Evolutionary conservation across 306 rosid species (phyloP), one percentile per base, ranked within the genome.

Genomic region (Sphenostylis stenocarpa): DNA sequence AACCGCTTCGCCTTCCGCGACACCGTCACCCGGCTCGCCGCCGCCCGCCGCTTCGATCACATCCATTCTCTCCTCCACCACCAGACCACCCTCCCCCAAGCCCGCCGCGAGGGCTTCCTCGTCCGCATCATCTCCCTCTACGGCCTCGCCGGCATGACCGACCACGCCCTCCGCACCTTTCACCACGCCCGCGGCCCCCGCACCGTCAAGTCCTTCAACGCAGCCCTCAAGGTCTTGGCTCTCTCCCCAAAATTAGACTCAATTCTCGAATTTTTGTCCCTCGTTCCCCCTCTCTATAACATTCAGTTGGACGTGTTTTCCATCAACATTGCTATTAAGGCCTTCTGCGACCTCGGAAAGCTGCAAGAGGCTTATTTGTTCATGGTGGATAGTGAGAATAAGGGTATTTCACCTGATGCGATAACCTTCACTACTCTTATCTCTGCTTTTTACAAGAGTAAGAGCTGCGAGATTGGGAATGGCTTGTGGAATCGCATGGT

Each of bases 401-500:
- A 71, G 63, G 91, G 93, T 26, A 78, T 90, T 76, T n/a, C 13
- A 26, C 95, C 93, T 0, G 97, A 92, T 86, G 85, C 83, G 52
- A 43, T 92, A 43, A 90, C 97, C 1, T 92, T 87, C 53, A 92
- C 97, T 0, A 90, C 96, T 16, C 89, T 90, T 31, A 77, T 92
- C 10, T 84, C 93, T 1, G 90, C 90, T 10, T 88, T 87, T 88
- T 92, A 90, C 75, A 68, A 84, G 70, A 33, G 44, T 36, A 85
- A 48, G 53, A 75, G 78, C 12, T 87, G 79, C 8, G 91, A 77
- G 62, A 81, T 88, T 84, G 93, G 90, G 13, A 92, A 90, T 84
- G 96, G 97, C 2, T 77, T 92, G 74, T 90, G 97, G 96, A 92
- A 92, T 77, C 78, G 84, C 44, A 90, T 92, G 97, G 75, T 90